phyloP scores from a whole-genome alignment of 2,329 filamentous ascomycete species.

The Achaetomium macrosporum region DNA sequence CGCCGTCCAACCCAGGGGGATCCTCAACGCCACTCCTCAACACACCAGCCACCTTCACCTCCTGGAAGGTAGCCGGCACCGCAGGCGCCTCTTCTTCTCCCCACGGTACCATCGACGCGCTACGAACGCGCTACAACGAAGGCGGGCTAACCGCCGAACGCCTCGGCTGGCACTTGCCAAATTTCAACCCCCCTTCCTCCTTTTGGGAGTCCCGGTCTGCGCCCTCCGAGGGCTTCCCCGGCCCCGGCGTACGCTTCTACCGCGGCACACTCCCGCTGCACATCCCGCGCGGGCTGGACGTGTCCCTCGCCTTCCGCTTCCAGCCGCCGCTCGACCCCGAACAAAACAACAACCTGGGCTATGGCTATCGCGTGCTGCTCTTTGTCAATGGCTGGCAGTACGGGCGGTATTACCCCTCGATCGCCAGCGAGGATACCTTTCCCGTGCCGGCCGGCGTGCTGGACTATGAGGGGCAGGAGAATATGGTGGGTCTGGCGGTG shows the following conservation, averaged over 20 bases:
- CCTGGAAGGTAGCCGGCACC: conserved; percentile 6
- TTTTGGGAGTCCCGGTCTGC: background rate
- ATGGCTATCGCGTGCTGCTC: background rate
- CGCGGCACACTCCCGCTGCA: background rate
- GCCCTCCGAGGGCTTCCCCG: background rate
- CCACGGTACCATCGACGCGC: background rate
- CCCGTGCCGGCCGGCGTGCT: conserved; percentile 5
- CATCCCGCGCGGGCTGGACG: background rate
- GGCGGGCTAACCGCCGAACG: conserved; percentile 3
- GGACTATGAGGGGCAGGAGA: background rate
- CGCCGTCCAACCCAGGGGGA: background rate
- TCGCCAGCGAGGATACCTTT: conserved; percentile 1
- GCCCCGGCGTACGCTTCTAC: conserved; percentile 4
- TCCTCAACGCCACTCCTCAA: background rate
- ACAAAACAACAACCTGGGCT: background rate
- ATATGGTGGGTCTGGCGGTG: conserved; percentile 1
- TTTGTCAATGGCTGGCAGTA: conserved; percentile 11
- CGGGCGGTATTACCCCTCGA: conserved; percentile 5
- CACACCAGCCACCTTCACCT: too few species aligned
- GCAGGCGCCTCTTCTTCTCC: too few species aligned
- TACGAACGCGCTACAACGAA: conserved; percentile 2
- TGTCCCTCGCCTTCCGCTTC: conserved; percentile 2
- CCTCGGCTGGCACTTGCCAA: conserved; percentile 3
- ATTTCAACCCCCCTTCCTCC: too few species aligned
- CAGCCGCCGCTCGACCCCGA: background rate